Evolutionary conservation across 129 eudicot genomes (phyloP).

Genomic region (Flaveria ramosissima): DNA sequence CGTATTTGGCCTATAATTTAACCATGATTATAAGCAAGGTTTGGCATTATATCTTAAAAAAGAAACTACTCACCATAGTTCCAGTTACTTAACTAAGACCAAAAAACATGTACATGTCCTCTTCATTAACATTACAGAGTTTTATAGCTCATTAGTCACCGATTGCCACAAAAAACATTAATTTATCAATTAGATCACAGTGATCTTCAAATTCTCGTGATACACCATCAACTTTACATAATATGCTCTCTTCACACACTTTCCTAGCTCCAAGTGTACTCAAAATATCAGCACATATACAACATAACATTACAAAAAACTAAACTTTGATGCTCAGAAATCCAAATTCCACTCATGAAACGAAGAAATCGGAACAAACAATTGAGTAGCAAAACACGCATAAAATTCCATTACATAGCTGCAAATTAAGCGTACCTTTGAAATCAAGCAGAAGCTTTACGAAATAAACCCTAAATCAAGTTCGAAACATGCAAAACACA

Average conservation of each 20-base stretch:
- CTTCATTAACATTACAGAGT: not conserved
- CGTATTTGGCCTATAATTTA: not conserved
- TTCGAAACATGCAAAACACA: slow-evolving; percentile 41
- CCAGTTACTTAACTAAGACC: slow-evolving; percentile 13
- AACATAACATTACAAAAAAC: slow-evolving; percentile 10
- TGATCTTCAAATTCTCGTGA: slow-evolving; percentile 33
- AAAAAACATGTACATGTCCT: slow-evolving; percentile 11
- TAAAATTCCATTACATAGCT: slow-evolving; percentile 1
- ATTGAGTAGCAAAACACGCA: slow-evolving; percentile 21
- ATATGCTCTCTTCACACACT: slow-evolving; percentile 12
- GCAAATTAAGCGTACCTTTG: slow-evolving; percentile 45
- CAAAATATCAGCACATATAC: slow-evolving; percentile 16
- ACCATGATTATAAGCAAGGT: too few relatives aligned
- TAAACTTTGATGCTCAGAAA: not conserved
- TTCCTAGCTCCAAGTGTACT: slow-evolving; percentile 25
- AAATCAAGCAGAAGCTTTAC: slow-evolving; percentile 32
- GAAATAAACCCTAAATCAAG: slow-evolving; percentile 29
- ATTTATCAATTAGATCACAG: slow-evolving; percentile 29
- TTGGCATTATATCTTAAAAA: too few relatives aligned
- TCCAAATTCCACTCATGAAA: slow-evolving; percentile 14
- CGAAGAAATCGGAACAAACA: slow-evolving; percentile 28
- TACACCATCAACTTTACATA: slow-evolving; percentile 8
- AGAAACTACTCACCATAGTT: not conserved
- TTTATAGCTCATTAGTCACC: slow-evolving; percentile 19
- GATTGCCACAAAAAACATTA: slow-evolving; percentile 19